A percentile compares a stretch with the other conserved stretches of the same genome.
phyloP scores from a whole-genome alignment of 192 early-diverging fungal species.

The Entomortierella beljakovae region DNA sequence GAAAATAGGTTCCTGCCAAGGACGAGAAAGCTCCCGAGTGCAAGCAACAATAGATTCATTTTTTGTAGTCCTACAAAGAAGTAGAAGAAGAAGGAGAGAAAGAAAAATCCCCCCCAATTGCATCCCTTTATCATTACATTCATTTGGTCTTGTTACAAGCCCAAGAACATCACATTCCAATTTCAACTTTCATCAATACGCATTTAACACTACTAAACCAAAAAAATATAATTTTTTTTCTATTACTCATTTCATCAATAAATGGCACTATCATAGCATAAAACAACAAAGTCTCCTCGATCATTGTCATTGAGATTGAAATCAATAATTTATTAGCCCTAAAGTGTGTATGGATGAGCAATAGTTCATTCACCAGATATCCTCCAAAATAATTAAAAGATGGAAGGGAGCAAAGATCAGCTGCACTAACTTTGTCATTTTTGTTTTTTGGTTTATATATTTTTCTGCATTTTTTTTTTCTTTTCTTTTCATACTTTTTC shows the following conservation, averaged over 20 bases:
- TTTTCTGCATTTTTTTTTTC: slow-evolving; percentile 4
- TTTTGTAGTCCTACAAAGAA: slow-evolving; percentile 10
- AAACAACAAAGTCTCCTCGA: too few relatives aligned
- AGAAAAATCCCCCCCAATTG: slow-evolving; percentile 7
- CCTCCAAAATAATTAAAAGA: neutral
- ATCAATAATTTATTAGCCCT: too few relatives aligned
- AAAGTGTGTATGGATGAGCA: too few relatives aligned
- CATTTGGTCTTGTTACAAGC: neutral
- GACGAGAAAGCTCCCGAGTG: slow-evolving; percentile 51
- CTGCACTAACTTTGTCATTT: too few relatives aligned
- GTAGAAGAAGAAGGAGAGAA: neutral
- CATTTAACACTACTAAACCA: too few relatives aligned
- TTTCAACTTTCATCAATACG: too few relatives aligned
- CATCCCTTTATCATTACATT: slow-evolving; percentile 16
- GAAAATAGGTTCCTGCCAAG: slow-evolving; percentile 41
- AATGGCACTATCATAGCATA: too few relatives aligned
- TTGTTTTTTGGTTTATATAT: too few relatives aligned
- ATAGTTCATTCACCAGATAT: too few relatives aligned
- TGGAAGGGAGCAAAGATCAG: neutral
- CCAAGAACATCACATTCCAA: too few relatives aligned
- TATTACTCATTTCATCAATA: slow-evolving; percentile 1
- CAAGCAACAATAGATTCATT: slow-evolving; percentile 54
- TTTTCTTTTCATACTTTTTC: neutral
- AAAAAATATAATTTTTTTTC: slow-evolving; percentile 1
- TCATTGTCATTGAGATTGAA: too few relatives aligned